Percentiles rank a stretch among this genome's conserved stretches.
phyloP scores from a whole-genome alignment of 495 filamentous ascomycete species.

The Melanomma pulvis-pyrius region DNA sequence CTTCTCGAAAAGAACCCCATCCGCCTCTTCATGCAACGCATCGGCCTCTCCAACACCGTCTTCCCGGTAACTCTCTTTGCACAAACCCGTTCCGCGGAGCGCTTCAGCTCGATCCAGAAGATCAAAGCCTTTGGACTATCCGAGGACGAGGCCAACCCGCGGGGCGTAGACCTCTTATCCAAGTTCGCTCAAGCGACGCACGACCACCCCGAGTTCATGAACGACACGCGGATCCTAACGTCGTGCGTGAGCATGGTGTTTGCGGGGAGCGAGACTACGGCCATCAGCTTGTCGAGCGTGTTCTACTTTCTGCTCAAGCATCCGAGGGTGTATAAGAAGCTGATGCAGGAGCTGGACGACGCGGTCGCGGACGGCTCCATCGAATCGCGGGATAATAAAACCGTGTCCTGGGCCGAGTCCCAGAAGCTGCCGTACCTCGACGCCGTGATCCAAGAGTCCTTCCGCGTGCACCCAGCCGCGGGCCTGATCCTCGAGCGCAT shows the following conservation, averaged over 20 bases:
- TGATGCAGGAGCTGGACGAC: constrained; percentile 49
- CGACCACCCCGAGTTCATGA: constrained; percentile 65
- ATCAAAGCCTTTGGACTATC: constrained; percentile 43
- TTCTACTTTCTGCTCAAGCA: constrained; percentile 49
- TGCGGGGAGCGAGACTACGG: constrained; percentile 50
- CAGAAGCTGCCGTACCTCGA: constrained; percentile 63
- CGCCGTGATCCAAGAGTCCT: constrained; percentile 69
- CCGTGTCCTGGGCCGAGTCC: constrained; percentile 51
- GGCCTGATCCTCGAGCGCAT: constrained; percentile 66
- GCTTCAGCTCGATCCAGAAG: constrained; percentile 51
- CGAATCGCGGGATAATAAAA: constrained; percentile 34
- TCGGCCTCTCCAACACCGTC: constrained; percentile 55
- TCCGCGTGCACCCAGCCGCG: constrained; percentile 66
- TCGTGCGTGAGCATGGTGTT: constrained; percentile 67
- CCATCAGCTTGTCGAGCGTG: constrained; percentile 46
- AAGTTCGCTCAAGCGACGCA: constrained; percentile 53
- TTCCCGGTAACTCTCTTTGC: constrained; percentile 67
- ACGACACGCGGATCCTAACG: constrained; percentile 62
- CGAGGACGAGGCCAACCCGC: constrained; percentile 38
- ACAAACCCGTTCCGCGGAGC: constrained; percentile 57
- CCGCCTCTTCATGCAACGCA: constrained; percentile 42
- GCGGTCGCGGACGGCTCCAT: constrained; percentile 44
- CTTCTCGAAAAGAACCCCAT: constrained; percentile 58
- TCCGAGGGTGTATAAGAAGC: constrained; percentile 44
- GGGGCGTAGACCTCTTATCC: constrained; percentile 51